Base-by-base conservation (phyloP, 2,329 filamentous ascomycete species). In the Colletotrichum nymphaeae region DNA sequence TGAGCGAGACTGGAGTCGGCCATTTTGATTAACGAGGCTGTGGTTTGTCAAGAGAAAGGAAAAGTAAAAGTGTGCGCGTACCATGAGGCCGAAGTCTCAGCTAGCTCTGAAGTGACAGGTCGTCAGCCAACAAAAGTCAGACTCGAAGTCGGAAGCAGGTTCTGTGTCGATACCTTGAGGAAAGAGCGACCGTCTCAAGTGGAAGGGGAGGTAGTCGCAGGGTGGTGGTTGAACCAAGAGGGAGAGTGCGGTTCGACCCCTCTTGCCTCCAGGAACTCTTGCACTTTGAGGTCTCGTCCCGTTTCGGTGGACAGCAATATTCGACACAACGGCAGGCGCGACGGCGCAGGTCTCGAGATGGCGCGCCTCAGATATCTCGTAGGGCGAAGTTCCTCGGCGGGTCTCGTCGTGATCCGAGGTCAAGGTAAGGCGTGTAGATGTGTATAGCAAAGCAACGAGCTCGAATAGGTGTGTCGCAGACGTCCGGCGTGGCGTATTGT, bases 11-110 rank as follows among this genome's bases (percentile, higher is more conserved):
- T 74, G 57, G 63, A 68, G 55, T 46, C 14, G 5, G 30, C 16
- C 63, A 73, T 66, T 19, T n/a, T 63, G 30, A 58, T 74, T 66
- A 73, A 58, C 62, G 24, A 30, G 32, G 42, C 49, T 19, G 35
- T 24, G 37, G 24, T 49, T n/a, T 66, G 4, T 32, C 2, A 14
- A 28, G 22, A 59, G 56, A 37, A 37, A 24, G 9, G 19, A 12
- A 52, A 28, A 14, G 9, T 26, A 11, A 52, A 28, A 24, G 9
- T 26, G 65, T 14, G 28, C 19, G 70, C 72, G 30, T 63, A 74
- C 72, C 72, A 74, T 74, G 68, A 68, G 72, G 30, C 67, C 60
- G 49, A 63, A 19, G 67, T 71, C 71, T 60, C 35, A 26, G 26
- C 37, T 56, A 62, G 56, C n/a, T 46, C 24, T 24, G 56, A 35